Base-by-base conservation (phyloP, 2,329 filamentous ascomycete genomes). In the Pseudogymnoascus sp. region DNA sequence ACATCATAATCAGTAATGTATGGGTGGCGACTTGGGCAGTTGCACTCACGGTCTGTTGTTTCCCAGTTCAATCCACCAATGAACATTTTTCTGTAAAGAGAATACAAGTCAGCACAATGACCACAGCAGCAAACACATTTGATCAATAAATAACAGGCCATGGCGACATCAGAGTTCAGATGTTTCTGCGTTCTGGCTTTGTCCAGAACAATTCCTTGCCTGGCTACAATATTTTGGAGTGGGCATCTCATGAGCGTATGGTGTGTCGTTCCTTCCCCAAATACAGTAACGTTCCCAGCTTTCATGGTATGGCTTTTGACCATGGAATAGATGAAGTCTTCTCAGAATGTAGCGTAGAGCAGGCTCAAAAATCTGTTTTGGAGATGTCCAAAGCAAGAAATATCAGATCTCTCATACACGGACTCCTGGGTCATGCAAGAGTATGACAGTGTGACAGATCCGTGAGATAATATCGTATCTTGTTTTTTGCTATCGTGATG, bases 21-120 rank as follows among this genome's bases (percentile, higher is more conserved):
- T 44, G 29, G 31, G 61, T 29, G 44, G 64, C 42, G 35, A 38
- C 60, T 33, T 56, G 29, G 50, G 29, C 26, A 56, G 16, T 19
- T 26, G 44, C 59, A 70, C 92, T 83, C 86, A 97, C 93, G 87
- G 79, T 97, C 93, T 63, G 95, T 97, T 14, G 95, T 99, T 77
- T 99, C 95, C 95, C 95, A 99, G 74, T 99, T 99, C 63, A 99
- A 80, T 42, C 95, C 95, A 71, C 95, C 95, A 77, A 99, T 99
- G 72, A 99, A 99, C 95, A 99, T 99, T 81, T 99, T 99, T 72
- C 95, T 99, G 78, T 72, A 70, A 64, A 73, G 33, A 19, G 4
- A 33, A 11, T 33, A 33, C 16, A 56, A 31, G 16, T 56, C 33
- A 56, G 50, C 29, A 29, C n/a, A 29, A 53, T 16, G 16, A 8